These are phyloP conservation scores for Lachancea mirantina DNA, from an alignment of 805 yeast species.

Conservation along the genomic window DNA sequence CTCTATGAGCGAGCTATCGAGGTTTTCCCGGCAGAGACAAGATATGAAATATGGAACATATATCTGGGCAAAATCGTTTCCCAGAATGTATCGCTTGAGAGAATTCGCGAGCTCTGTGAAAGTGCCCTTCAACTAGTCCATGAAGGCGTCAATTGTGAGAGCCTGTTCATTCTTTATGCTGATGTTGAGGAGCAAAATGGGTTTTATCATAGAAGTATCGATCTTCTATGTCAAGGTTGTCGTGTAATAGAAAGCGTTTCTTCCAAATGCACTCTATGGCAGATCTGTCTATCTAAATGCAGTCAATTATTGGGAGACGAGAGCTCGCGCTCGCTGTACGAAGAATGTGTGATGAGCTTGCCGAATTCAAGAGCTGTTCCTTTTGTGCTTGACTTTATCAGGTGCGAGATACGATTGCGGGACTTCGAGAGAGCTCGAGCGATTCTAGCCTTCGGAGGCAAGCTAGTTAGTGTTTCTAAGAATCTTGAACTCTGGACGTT, in stretches of 20 bases:
- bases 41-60: slow-evolving; percentile 63
- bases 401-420: slow-evolving; percentile 45
- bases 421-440: slow-evolving; percentile 59
- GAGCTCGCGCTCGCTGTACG: slow-evolving; percentile 43
- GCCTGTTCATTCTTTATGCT: slow-evolving; percentile 50
- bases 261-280: slow-evolving; percentile 33
- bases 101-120: slow-evolving; percentile 70
- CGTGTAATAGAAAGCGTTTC: slow-evolving; percentile 9
- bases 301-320: slow-evolving; percentile 35
- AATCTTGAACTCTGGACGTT: slow-evolving; percentile 45
- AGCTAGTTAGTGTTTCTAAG: slow-evolving; percentile 32
- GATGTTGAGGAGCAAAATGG: slow-evolving; percentile 57
- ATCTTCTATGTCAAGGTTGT: slow-evolving; percentile 40
- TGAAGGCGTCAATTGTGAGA: slow-evolving; percentile 33
- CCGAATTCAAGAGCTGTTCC: slow-evolving; percentile 37
- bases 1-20: slow-evolving; percentile 64
- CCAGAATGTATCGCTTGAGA: slow-evolving; percentile 36
- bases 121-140: slow-evolving; percentile 52
- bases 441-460: slow-evolving; percentile 49
- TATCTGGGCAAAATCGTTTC: slow-evolving; percentile 50
- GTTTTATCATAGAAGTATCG: slow-evolving; percentile 41
- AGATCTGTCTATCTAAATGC: slow-evolving; percentile 37
- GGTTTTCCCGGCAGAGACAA: slow-evolving; percentile 46
- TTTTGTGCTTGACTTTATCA: slow-evolving; percentile 48
- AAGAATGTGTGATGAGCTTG: slow-evolving; percentile 43